Evolutionary conservation across 257 asterid species (phyloP), one percentile per base, ranked within the genome.

Genomic region (Jacaranda mimosifolia): DNA sequence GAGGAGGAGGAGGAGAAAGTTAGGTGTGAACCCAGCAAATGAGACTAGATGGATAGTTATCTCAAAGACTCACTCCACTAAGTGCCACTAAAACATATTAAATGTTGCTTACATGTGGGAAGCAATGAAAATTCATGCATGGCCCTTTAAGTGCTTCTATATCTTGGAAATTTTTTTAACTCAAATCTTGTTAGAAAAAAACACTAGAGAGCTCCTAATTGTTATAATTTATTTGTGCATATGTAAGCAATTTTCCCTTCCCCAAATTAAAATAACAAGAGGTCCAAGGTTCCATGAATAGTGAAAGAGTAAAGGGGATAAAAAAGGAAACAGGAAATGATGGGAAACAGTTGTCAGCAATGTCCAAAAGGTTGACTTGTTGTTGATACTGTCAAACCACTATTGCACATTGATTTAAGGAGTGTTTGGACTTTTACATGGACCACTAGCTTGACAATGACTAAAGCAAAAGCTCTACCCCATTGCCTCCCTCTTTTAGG

Each of bases 301-400:
- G 32, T 26, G 68, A 36, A 4, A 12, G 48, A 15, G 51, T 58
- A 0, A 51, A 0, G 17, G 57, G 7, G 4, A 15, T 4, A 39
- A 15, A 53, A 46, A 55, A 10, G 3, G 17, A 19, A 36, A 8
- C 0, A 62, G 32, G 64, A 14, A 42, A 1, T 26, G 35, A 79
- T 85, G 89, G 90, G 86, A 83, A 84, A 86, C 93, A 90, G 91
- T 80, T 87, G 89, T 78, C 55, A 72, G 76, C 78, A 77, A 14
- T 32, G 84, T 68, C 81, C 72, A 67, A 68, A 85, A 80, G 84
- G 87, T 85, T 86, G 90, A 85, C 89, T 87, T 79, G 19, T 64
- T 56, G 72, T 60, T 77, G 83, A 76, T 32, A 49, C 74, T 74
- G 81, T 79, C 77, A 74, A 74, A 69, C 57, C 82, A 72, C 74